A percentile compares a stretch with the other conserved stretches of the same genome.
These are phyloP conservation scores for Aureobasidium pullulans DNA, from an alignment of 2,329 filamentous ascomycete genomes.

Conservation along the genomic window DNA sequence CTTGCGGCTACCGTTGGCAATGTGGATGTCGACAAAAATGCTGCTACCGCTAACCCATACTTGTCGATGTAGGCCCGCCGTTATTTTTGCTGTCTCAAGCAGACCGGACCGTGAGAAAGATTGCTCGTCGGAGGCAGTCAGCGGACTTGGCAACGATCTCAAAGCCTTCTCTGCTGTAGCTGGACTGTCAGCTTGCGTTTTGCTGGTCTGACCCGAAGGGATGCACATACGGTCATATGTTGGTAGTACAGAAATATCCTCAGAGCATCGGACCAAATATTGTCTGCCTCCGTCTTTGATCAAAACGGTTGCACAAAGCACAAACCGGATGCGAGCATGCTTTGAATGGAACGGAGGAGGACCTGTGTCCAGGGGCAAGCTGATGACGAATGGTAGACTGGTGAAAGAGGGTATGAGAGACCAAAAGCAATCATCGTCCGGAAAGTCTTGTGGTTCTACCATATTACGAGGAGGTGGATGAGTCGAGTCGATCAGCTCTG, in stretches of 20 bases:
- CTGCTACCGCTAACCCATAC: constrained; percentile 51
- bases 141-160: constrained; percentile 44
- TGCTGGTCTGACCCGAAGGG: background rate
- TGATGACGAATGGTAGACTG: constrained; percentile 45
- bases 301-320: constrained; percentile 41
- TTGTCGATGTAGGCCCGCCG: constrained; percentile 49
- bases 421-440: constrained; percentile 39
- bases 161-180: constrained; percentile 45
- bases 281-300: constrained; percentile 42
- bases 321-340: constrained; percentile 44
- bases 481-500: constrained; percentile 42
- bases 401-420: constrained; percentile 40
- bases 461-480: constrained; percentile 46
- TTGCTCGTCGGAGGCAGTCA: constrained; percentile 44
- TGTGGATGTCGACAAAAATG: constrained; percentile 48
- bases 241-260: constrained; percentile 44
- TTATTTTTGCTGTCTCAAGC: constrained; percentile 40
- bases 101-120: constrained; percentile 32
- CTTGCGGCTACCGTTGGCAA: constrained; percentile 44
- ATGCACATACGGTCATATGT: constrained; percentile 44
- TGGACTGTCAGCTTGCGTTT: background rate
- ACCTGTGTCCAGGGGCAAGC: constrained; percentile 47
- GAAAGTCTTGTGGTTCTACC: constrained; percentile 37
- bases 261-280: constrained; percentile 43
- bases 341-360: constrained; percentile 48